These are phyloP conservation scores for Spencermartinsiella europaea DNA, from an alignment of 805 yeast genomes.

Conservation along the genomic window DNA sequence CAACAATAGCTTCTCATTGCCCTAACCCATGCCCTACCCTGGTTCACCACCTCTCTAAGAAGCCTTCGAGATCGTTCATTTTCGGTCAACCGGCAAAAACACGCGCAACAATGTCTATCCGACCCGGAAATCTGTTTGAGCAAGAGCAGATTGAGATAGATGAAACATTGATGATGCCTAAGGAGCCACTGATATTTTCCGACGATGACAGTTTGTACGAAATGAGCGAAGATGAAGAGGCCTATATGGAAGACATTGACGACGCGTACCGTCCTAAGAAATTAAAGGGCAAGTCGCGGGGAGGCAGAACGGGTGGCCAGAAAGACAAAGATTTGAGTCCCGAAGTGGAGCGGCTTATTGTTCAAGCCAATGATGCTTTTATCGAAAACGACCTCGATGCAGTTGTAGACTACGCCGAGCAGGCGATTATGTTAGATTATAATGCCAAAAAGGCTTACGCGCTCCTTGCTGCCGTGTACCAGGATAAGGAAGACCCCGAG, in stretches of 20 bases:
- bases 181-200: background rate
- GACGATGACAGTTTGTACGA: conserved; percentile 16
- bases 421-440: conserved; percentile 28
- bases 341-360: conserved; percentile 59
- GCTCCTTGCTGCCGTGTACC: conserved; percentile 38
- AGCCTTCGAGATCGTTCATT: too few relatives aligned
- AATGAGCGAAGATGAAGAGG: conserved; percentile 26
- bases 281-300: background rate
- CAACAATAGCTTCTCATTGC: too few relatives aligned
- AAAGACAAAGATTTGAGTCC: conserved; percentile 45
- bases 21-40: background rate
- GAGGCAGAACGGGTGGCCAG: too few relatives aligned
- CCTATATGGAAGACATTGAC: conserved; percentile 32
- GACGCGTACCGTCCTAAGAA: conserved; percentile 15
- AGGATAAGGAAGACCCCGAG: conserved; percentile 40
- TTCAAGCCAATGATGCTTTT: conserved; percentile 77
- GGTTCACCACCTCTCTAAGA: background rate
- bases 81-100: too few relatives aligned
- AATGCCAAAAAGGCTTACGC: conserved; percentile 28
- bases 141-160: background rate
- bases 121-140: background rate
- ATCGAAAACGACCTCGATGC: conserved; percentile 44
- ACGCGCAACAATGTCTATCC: background rate
- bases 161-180: background rate
- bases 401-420: conserved; percentile 29